Conservation (phyloP, 2,329 filamentous ascomycete genomes). For the Ophidiomyces ophidiicola region DNA sequence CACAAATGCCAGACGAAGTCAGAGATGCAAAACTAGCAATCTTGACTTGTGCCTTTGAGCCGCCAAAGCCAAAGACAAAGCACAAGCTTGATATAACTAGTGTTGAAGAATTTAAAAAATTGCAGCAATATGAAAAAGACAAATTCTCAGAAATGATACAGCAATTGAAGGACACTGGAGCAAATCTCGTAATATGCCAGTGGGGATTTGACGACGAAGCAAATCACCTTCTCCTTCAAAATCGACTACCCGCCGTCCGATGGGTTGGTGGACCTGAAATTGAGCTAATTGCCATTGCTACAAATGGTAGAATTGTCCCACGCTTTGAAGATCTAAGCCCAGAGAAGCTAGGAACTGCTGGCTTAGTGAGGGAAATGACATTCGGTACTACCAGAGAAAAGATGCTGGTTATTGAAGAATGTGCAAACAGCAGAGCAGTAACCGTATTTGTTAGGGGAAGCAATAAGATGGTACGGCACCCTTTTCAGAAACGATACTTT, state of each 20-base stretch:
- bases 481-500: slow-evolving; percentile 11
- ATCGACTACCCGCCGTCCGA: slow-evolving; percentile 85
- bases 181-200: slow-evolving; percentile 95
- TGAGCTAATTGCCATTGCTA: slow-evolving; percentile 95
- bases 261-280: slow-evolving; percentile 99
- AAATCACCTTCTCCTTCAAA: slow-evolving; percentile 92
- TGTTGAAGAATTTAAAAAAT: slow-evolving; percentile 95
- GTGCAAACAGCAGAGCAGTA: slow-evolving; percentile 91
- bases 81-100: slow-evolving; percentile 96
- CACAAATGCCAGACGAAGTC: slow-evolving; percentile 96
- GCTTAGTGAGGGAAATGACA: slow-evolving; percentile 83
- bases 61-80: slow-evolving; percentile 98
- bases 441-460: slow-evolving; percentile 93
- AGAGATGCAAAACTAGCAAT: slow-evolving; percentile 94
- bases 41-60: slow-evolving; percentile 94
- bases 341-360: slow-evolving; percentile 82
- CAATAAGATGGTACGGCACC: slow-evolving; percentile 83
- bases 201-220: slow-evolving; percentile 99
- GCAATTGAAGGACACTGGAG: slow-evolving; percentile 93
- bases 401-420: slow-evolving; percentile 99
- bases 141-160: slow-evolving; percentile 99
- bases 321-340: slow-evolving; percentile 87
- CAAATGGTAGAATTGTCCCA: slow-evolving; percentile 93
- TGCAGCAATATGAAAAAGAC: slow-evolving; percentile 87
- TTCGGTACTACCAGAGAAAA: slow-evolving; percentile 98